Percentiles rank a stretch among this genome's conserved stretches.
Conservation (phyloP, 2,329 filamentous ascomycete genomes). For the Fusarium nelsonii region DNA sequence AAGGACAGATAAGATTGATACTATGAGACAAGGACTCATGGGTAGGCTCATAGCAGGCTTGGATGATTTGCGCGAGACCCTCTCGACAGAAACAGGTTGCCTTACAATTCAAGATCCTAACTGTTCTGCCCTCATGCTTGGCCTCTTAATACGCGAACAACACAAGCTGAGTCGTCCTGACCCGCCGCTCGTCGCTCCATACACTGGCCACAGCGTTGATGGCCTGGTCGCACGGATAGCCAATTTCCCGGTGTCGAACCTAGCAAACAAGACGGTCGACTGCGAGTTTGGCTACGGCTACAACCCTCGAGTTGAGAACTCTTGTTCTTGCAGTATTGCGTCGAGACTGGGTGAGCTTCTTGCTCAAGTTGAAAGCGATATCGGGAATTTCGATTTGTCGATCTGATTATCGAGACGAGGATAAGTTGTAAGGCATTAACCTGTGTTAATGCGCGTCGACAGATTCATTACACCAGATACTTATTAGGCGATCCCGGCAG, state of each 20-base stretch:
- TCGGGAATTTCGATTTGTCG: background rate
- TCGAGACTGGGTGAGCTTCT: background rate
- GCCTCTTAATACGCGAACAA: background rate
- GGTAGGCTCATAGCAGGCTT: rapidly evolving
- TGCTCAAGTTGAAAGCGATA: background rate
- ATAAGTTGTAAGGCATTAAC: too few relatives aligned
- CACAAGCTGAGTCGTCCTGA: background rate
- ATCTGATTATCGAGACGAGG: too few relatives aligned
- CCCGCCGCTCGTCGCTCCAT: background rate
- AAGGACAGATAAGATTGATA: background rate
- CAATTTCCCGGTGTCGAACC: background rate
- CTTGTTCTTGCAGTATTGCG: too few relatives aligned
- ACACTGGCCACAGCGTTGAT: background rate
- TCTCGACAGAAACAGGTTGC: rapidly evolving
- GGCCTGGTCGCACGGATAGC: background rate
- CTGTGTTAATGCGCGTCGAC: too few relatives aligned
- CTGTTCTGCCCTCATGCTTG: background rate
- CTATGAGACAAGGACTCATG: background rate
- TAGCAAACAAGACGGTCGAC: too few relatives aligned
- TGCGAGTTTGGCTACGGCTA: too few relatives aligned
- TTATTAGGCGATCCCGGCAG: too few relatives aligned
- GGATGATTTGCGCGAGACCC: rapidly evolving
- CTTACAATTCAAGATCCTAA: rapidly evolving
- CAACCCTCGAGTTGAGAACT: too few relatives aligned
- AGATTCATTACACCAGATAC: too few relatives aligned